Evolutionary conservation across 257 asterid genomes (phyloP), one percentile per base, ranked within the genome.

Genomic region (Plectranthus barbatus): DNA sequence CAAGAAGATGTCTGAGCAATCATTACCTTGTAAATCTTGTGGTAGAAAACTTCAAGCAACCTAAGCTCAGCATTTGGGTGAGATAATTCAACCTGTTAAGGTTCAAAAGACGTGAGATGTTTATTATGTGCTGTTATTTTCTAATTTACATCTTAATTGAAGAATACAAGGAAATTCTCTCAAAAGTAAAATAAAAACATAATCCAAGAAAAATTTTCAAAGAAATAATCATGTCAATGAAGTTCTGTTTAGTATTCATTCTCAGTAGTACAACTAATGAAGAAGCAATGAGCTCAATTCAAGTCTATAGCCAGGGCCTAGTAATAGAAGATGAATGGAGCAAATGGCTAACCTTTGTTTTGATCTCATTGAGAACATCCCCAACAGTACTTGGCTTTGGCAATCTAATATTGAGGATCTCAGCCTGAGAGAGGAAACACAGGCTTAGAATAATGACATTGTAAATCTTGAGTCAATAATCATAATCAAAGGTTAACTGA

Each of bases 311-410:
- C 55, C 41, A 46, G 42, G 60, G 49, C 31, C 51, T 46, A n/a
- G n/a, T n/a, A n/a, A n/a, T n/a, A 56, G 23, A 65, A 60, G n/a
- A 58, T 71, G 66, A 11, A 10, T 6, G 10, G 7, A 55, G 46
- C 64, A 60, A 29, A 31, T 61, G 58, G 39, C 77, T 50, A 57
- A 86, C 99, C 99, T 93, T 90, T 59, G 91, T 77, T 81, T 90
- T 93, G 54, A 93, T 87, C 69, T 93, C 99, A 62, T 84, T 80
- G 64, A 93, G 99, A 67, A 93, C 99, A 79, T 93, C 99, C 39
- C 87, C 97, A 49, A 93, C 97, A 23, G 87, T 86, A 77, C 99
- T 87, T 82, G 78, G 97, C 73, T 83, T 93, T 54, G 94, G 97
- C 66, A 90, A 79, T 72, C 97, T 85, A 72, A 90, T 84, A 80